Conservation (phyloP, 768 basidiomycete genomes). For the Pulveroboletus sp. region DNA sequence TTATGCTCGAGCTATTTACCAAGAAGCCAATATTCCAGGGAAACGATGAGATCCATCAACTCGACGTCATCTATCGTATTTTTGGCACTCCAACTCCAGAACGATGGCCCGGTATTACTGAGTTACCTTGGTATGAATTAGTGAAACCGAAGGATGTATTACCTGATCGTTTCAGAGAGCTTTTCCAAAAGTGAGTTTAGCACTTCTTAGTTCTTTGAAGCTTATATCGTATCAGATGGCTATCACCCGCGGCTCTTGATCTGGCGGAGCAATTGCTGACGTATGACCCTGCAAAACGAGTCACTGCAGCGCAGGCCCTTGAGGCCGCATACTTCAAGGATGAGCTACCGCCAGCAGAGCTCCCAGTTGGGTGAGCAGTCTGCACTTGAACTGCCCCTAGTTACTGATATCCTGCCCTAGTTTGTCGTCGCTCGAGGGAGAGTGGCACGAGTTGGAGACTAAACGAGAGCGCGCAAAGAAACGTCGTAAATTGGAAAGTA, state of each 20-base stretch:
- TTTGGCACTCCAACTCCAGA: slow-evolving; percentile 83
- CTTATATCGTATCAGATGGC: slow-evolving; percentile 50
- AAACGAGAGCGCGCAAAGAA: slow-evolving; percentile 87
- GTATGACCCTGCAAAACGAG: slow-evolving; percentile 75
- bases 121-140: slow-evolving; percentile 98
- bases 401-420: slow-evolving; percentile 36
- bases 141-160: slow-evolving; percentile 80
- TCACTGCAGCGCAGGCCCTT: slow-evolving; percentile 77
- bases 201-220: background rate
- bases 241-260: slow-evolving; percentile 82
- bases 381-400: background rate
- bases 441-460: slow-evolving; percentile 97
- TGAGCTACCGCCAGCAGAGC: slow-evolving; percentile 69
- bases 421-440: slow-evolving; percentile 77
- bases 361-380: slow-evolving; percentile 69
- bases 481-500: slow-evolving; percentile 59
- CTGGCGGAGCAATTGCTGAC: slow-evolving; percentile 77
- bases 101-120: slow-evolving; percentile 77
- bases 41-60: slow-evolving; percentile 94
- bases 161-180: slow-evolving; percentile 71
- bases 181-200: slow-evolving; percentile 74
- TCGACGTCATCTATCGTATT: slow-evolving; percentile 87
- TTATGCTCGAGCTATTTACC: slow-evolving; percentile 96
- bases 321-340: slow-evolving; percentile 76
- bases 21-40: slow-evolving; percentile 98